A percentile compares a stretch with the other conserved stretches of the same genome.
Conservation (phyloP, 129 eudicot genomes). For the Saussurea involucrata region DNA sequence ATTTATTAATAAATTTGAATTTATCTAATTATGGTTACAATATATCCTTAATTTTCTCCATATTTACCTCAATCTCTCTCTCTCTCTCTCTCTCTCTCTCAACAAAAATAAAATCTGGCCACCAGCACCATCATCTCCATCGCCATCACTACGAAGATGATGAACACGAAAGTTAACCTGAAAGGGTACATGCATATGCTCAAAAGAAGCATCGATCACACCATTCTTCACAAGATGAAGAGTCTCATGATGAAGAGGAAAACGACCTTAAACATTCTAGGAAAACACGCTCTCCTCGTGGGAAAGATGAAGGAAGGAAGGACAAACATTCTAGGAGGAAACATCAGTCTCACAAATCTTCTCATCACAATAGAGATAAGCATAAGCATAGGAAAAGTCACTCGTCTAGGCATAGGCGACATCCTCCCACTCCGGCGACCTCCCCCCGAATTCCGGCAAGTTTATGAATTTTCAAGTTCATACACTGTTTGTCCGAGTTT, state of each 20-base stretch:
- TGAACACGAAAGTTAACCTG: conserved; percentile 17
- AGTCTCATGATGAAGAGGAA: conserved; percentile 18
- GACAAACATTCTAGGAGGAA: conserved; percentile 36
- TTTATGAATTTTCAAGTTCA: too few species aligned
- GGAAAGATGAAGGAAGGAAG: conserved; percentile 23
- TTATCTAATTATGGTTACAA: too few species aligned
- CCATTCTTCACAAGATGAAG: conserved; percentile 36
- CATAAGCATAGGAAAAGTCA: conserved; percentile 49
- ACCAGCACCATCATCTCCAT: too few species aligned
- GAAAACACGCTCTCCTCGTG: conserved; percentile 23
- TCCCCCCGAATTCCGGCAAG: too few species aligned
- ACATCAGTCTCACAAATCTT: conserved; percentile 50
- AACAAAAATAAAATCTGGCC: too few species aligned
- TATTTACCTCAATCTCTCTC: too few species aligned
- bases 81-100: too few species aligned
- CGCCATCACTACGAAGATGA: too few species aligned
- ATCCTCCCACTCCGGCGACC: too few species aligned
- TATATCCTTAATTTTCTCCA: too few species aligned
- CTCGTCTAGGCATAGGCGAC: conserved; percentile 38
- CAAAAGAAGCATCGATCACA: conserved; percentile 54
- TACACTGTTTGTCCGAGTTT: too few species aligned
- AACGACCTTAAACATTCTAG: conserved; percentile 26
- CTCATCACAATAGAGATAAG: conserved; percentile 45
- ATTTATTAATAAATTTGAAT: too few species aligned
- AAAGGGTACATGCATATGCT: conserved; percentile 25